Conservation (phyloP, 345 rosid species). For the Limnanthes douglasii region DNA sequence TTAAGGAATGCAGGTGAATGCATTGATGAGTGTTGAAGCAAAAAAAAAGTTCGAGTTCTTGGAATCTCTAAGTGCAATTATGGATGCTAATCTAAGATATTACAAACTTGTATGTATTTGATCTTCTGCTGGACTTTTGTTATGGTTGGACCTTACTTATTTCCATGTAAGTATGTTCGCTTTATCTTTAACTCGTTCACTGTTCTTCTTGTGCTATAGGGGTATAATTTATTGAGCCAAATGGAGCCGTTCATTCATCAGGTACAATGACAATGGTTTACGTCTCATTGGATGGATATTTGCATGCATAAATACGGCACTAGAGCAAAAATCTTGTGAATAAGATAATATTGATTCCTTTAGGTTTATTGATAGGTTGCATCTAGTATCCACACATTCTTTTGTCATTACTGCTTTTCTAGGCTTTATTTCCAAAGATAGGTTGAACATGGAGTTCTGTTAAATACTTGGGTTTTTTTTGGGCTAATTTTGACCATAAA, state of each 20-base stretch:
- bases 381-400: no score
- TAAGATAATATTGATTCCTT: no score
- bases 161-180: background rate
- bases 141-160: no score
- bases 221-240: conserved; percentile 55
- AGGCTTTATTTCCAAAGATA: no score
- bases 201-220: conserved; percentile 34
- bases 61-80: conserved; percentile 80
- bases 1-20: conserved; percentile 75
- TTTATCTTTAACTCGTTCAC: conserved; percentile 1
- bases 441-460: no score
- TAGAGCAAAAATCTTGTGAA: no score
- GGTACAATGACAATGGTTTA: conserved; percentile 21
- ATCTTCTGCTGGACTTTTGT: conserved; percentile 3
- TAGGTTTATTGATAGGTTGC: no score
- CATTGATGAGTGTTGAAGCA: conserved; percentile 64
- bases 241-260: conserved; percentile 77
- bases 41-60: conserved; percentile 83
- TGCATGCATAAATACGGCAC: no score
- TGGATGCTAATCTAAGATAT: conserved; percentile 82
- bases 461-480: no score
- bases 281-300: background rate
- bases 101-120: conserved; percentile 62
- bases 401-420: no score
- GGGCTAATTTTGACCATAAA: no score